Evolutionary conservation across 306 rosid species (phyloP).

Genomic region (Rosa persica): DNA sequence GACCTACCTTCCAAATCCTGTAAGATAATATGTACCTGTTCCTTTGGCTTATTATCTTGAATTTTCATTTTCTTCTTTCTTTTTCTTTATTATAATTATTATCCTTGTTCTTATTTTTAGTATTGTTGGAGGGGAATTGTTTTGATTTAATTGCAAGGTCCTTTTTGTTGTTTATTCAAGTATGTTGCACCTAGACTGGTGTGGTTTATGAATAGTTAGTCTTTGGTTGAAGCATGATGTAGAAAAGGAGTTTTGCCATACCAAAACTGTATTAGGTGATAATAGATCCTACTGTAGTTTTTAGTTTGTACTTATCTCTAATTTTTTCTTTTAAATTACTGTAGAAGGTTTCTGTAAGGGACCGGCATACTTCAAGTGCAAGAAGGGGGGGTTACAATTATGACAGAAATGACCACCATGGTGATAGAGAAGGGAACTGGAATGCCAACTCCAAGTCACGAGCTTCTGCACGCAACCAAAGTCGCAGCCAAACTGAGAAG

Average conservation of each 20-base stretch:
- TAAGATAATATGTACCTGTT: conserved; percentile 46
- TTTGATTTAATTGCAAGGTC: neutral
- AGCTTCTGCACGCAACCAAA: conserved; percentile 64
- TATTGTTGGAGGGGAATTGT: neutral
- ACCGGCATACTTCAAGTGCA: conserved; percentile 64
- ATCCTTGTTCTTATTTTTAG: neutral
- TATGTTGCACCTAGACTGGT: neutral
- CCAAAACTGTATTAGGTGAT: neutral
- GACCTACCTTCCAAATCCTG: conserved; percentile 94
- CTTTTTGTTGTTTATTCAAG: neutral
- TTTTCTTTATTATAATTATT: neutral
- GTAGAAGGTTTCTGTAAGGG: conserved; percentile 78
- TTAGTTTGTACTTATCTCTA: conserved; percentile 6
- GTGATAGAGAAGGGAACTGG: conserved; percentile 93
- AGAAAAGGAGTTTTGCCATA: neutral
- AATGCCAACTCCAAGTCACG: conserved; percentile 68
- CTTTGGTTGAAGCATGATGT: neutral
- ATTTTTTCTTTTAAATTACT: conserved; percentile 19
- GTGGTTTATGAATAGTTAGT: conserved; percentile 5
- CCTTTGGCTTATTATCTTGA: conserved; percentile 1
- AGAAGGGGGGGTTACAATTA: conserved; percentile 74
- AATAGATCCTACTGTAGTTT: neutral
- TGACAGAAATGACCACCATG: conserved; percentile 77
- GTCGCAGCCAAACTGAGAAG: conserved; percentile 68
- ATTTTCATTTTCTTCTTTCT: conserved; percentile 9